A percentile compares a stretch with the other conserved stretches of the same genome.
phyloP scores from a whole-genome alignment of 106 monocot genomes.

The Dendrobium catenatum region DNA sequence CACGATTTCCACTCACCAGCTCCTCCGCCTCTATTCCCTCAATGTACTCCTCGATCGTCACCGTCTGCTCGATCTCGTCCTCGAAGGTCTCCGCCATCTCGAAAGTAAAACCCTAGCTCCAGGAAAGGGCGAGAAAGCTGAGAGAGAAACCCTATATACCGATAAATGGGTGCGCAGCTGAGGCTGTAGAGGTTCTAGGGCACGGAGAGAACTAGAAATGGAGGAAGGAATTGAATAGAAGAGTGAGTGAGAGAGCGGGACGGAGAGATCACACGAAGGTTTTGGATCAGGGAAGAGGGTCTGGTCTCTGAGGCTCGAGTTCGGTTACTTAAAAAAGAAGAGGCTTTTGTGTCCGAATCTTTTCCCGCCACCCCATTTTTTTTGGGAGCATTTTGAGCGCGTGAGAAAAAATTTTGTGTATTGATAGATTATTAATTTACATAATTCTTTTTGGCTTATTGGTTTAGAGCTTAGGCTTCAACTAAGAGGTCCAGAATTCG shows the following conservation, averaged over 20 bases:
- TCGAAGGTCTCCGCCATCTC: conserved; percentile 64
- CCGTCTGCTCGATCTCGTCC: conserved; percentile 69
- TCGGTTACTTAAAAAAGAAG: background rate
- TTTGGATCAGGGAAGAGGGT: background rate
- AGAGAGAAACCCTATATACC: background rate
- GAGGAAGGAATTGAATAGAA: background rate
- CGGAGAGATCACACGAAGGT: background rate
- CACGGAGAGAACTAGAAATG: background rate
- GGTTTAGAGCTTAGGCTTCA: no score
- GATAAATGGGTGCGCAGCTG: background rate
- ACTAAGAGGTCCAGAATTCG: no score
- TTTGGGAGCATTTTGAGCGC: background rate
- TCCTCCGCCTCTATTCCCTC: conserved; percentile 79
- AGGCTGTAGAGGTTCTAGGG: background rate
- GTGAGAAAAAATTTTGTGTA: no score
- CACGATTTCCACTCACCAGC: conserved; percentile 31
- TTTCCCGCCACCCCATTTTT: conserved; percentile 1
- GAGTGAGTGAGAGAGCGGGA: background rate
- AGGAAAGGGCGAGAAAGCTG: background rate
- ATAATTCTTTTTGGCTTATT: no score
- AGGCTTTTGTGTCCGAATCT: background rate
- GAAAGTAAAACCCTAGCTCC: conserved; percentile 1
- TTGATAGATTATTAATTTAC: no score
- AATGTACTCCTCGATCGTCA: conserved; percentile 84
- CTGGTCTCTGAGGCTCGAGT: background rate